Conservation (phyloP, 2,329 filamentous ascomycete species). For the Trichoderma simmonsii region DNA sequence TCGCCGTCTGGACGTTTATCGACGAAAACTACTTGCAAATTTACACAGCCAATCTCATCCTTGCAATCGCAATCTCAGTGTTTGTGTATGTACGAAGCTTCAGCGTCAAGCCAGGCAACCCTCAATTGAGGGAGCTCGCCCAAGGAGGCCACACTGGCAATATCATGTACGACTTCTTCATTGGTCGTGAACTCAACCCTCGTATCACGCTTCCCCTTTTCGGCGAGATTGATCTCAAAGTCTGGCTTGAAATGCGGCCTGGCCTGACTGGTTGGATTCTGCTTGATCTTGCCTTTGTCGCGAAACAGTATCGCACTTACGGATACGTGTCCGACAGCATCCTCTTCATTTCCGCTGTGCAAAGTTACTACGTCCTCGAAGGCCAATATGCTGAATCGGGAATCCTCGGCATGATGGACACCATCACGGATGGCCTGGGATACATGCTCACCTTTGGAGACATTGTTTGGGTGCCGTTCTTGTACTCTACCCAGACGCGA, state of each 20-base stretch:
- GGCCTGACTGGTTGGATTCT: constrained; percentile 84
- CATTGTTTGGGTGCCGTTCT: constrained; percentile 84
- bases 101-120: constrained; percentile 67
- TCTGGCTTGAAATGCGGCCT: constrained; percentile 80
- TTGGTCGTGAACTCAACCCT: constrained; percentile 91
- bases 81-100: constrained; percentile 80
- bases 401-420: constrained; percentile 85
- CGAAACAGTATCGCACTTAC: constrained; percentile 79
- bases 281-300: constrained; percentile 75
- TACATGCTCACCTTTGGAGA: constrained; percentile 92
- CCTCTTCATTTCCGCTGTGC: constrained; percentile 68
- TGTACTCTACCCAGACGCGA: constrained; percentile 76
- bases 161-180: constrained; percentile 89
- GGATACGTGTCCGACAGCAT: constrained; percentile 83
- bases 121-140: constrained; percentile 70
- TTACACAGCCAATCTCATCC: constrained; percentile 74
- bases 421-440: constrained; percentile 85
- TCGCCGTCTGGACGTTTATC: constrained; percentile 84
- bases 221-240: constrained; percentile 83
- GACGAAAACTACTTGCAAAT: constrained; percentile 83
- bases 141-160: constrained; percentile 76
- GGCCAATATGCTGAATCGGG: constrained; percentile 79
- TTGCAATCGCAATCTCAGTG: constrained; percentile 66
- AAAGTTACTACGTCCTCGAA: constrained; percentile 79
- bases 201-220: constrained; percentile 72